Conservation (phyloP, 2,329 filamentous ascomycete genomes). For the Neonectria faginata region DNA sequence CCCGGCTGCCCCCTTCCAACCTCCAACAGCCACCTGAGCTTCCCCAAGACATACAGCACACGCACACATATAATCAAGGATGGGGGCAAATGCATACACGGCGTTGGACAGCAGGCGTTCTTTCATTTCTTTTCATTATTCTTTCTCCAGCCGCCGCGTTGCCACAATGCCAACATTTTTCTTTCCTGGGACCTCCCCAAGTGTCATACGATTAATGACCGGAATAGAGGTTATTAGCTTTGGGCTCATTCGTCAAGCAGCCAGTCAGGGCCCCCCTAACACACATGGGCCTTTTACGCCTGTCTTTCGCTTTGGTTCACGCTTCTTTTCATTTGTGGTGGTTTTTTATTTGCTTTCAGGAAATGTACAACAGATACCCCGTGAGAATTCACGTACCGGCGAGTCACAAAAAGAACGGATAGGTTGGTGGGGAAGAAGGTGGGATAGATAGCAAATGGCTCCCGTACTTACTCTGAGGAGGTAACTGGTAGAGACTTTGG, state of each 20-base stretch:
- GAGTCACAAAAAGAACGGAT: conserved; percentile 25
- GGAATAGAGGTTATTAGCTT: neutral
- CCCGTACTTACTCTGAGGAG: conserved; percentile 22
- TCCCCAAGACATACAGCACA: conserved; percentile 27
- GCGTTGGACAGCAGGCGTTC: conserved; percentile 44
- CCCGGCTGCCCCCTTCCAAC: conserved; percentile 20
- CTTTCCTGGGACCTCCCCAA: conserved; percentile 5
- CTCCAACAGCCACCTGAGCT: conserved; percentile 26
- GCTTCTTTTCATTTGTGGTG: conserved; percentile 39
- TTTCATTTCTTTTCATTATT: conserved; percentile 25
- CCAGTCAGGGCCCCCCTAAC: conserved; percentile 1
- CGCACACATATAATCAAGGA: conserved; percentile 34
- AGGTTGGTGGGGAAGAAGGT: conserved; percentile 6
- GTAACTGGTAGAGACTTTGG: conserved; percentile 36
- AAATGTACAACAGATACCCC: conserved; percentile 48
- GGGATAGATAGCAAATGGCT: conserved; percentile 23
- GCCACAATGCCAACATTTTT: conserved; percentile 19
- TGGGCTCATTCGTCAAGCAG: conserved; percentile 10
- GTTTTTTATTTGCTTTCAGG: conserved; percentile 34
- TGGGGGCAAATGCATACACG: conserved; percentile 38
- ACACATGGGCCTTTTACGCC: conserved; percentile 4
- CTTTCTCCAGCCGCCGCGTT: conserved; percentile 25
- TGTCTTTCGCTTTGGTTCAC: conserved; percentile 14
- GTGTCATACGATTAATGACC: conserved; percentile 12
- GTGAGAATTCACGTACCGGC: conserved; percentile 39